A percentile compares a stretch with the other conserved stretches of the same genome.
Evolutionary conservation across 257 asterid species (phyloP).

Genomic region (Salvia splendens): DNA sequence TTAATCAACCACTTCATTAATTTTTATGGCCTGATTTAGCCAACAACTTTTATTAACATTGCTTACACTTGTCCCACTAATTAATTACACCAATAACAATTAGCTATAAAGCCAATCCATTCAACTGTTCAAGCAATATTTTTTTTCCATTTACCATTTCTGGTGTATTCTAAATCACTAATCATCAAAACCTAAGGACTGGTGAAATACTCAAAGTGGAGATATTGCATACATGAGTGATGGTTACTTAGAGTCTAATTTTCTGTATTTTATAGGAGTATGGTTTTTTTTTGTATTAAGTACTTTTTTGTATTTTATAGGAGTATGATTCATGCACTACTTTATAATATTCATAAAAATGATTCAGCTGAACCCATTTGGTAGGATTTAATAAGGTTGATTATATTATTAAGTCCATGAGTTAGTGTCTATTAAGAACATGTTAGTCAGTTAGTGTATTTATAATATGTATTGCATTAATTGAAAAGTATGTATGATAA

Average conservation of each 20-base stretch:
- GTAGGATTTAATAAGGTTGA: no score
- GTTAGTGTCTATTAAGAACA: neutral
- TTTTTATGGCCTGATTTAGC: conserved; percentile 34
- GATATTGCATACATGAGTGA: neutral
- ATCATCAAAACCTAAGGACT: neutral
- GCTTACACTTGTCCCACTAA: conserved; percentile 27
- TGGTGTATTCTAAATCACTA: conserved; percentile 6
- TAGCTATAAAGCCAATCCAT: neutral
- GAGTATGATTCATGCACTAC: no score
- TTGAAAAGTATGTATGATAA: no score
- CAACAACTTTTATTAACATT: conserved; percentile 23
- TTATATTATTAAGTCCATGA: neutral
- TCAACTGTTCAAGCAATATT: neutral
- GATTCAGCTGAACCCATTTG: no score
- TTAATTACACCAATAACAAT: neutral
- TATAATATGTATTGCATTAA: neutral
- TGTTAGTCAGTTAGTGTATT: neutral
- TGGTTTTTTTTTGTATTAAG: no score
- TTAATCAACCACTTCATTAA: conserved; percentile 37
- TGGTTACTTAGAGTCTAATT: neutral
- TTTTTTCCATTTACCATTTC: conserved; percentile 14
- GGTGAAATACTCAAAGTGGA: conserved; percentile 5
- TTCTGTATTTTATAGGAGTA: no score
- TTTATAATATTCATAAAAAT: no score
- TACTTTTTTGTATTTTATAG: no score